Evolutionary conservation across 768 basidiomycete species (phyloP).

Genomic region (Trametes villosa): DNA sequence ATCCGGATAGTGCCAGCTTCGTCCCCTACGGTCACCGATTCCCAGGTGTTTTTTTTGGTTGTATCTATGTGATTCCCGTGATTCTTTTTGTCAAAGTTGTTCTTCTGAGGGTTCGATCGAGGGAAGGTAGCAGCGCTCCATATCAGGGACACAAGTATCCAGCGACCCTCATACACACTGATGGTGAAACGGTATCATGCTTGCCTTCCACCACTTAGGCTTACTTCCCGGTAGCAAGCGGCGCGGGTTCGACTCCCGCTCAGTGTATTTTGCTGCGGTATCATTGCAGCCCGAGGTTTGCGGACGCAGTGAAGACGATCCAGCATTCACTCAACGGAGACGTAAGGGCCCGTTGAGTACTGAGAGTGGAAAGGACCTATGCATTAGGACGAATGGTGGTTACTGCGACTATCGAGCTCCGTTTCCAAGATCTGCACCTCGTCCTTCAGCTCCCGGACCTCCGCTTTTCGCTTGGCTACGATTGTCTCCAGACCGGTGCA

Average conservation of each 20-base stretch:
- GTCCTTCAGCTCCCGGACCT: conserved; percentile 48
- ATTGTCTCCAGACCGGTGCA: conserved; percentile 50
- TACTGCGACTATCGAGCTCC: not conserved
- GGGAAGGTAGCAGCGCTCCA: too few species aligned
- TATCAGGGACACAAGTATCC: too few species aligned
- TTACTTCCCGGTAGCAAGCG: conserved; percentile 28
- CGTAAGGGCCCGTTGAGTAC: too few species aligned
- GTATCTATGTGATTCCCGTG: too few species aligned
- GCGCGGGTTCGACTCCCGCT: conserved; percentile 34
- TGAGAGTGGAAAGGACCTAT: not conserved
- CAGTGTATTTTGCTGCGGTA: conserved; percentile 22
- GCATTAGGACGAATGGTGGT: not conserved
- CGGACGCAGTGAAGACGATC: too few species aligned
- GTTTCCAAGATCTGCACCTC: conserved; percentile 47
- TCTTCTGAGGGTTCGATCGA: too few species aligned
- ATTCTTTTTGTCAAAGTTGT: too few species aligned
- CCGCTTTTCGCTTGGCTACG: conserved; percentile 45
- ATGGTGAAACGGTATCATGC: conserved; percentile 63
- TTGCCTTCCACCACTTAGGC: conserved; percentile 82
- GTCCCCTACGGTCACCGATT: too few species aligned
- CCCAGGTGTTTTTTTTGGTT: too few species aligned
- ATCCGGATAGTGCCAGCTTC: too few species aligned
- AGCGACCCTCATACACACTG: conserved; percentile 8
- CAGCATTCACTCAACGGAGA: too few species aligned
- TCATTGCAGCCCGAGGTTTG: not conserved